Conservation (phyloP, 768 basidiomycete species). For the Phaffia tasmanica region DNA sequence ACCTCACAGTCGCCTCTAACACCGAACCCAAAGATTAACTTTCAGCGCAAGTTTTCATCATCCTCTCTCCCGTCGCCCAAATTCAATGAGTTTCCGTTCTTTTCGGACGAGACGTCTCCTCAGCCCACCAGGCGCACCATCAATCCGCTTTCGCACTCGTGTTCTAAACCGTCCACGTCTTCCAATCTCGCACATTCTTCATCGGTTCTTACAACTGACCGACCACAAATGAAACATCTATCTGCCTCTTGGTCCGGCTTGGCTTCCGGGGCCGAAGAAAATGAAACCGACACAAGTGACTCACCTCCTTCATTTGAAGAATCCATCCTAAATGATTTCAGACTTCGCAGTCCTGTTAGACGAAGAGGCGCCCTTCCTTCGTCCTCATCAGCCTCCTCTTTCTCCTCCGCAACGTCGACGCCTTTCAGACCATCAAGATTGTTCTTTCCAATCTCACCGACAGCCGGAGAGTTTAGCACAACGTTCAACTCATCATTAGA, state of each 20-base stretch:
- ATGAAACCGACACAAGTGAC: too few species aligned
- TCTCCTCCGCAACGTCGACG: neutral
- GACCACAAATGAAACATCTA: neutral
- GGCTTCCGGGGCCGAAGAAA: too few species aligned
- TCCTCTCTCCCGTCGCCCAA: neutral
- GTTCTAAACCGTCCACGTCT: slow-evolving; percentile 4
- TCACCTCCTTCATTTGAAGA: neutral
- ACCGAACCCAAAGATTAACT: slow-evolving; percentile 11
- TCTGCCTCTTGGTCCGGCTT: too few species aligned
- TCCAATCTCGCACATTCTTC: neutral
- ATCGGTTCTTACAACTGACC: neutral
- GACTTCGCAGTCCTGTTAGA: too few species aligned
- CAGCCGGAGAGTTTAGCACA: neutral
- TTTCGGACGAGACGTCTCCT: neutral
- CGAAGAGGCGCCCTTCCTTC: neutral
- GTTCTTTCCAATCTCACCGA: neutral
- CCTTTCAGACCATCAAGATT: slow-evolving; percentile 8
- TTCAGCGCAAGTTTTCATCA: slow-evolving; percentile 2
- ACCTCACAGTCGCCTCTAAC: slow-evolving; percentile 12
- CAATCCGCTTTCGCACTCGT: neutral
- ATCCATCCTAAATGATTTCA: too few species aligned
- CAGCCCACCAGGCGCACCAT: neutral
- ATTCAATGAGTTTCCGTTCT: neutral
- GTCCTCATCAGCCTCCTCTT: slow-evolving; percentile 6
- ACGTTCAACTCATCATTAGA: neutral